Evolutionary conservation across 257 asterid species (phyloP).

Genomic region (Petrea volubilis): DNA sequence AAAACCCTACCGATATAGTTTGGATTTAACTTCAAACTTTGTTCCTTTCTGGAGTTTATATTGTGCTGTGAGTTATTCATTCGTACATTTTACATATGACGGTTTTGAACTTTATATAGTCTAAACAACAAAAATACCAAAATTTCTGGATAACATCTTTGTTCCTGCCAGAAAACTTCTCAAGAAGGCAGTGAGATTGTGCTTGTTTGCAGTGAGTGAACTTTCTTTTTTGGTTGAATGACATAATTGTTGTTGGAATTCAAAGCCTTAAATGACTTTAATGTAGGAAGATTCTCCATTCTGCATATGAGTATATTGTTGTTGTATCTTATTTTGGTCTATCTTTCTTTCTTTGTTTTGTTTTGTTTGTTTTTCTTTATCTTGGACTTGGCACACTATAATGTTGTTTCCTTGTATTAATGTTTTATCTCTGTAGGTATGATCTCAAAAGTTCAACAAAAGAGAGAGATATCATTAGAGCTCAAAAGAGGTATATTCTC

Average conservation of each 20-base stretch:
- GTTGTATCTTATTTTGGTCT: not conserved
- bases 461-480: conserved; percentile 57
- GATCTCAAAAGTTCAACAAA: conserved; percentile 65
- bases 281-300: conserved; percentile 1
- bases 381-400: not conserved
- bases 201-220: not conserved
- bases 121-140: not conserved
- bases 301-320: not conserved
- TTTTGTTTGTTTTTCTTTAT: not conserved
- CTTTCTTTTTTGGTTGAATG: not conserved
- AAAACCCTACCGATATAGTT: not conserved
- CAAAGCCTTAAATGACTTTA: not conserved
- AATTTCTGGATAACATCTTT: not conserved
- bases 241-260: not conserved
- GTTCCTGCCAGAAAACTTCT: conserved; percentile 1
- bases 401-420: conserved; percentile 14
- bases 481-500: conserved; percentile 61
- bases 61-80: not conserved
- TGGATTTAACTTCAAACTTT: not conserved
- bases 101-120: not conserved
- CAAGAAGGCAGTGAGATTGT: not conserved
- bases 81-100: not conserved
- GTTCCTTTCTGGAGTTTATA: not conserved
- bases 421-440: conserved; percentile 50
- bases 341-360: not conserved